phyloP scores from a whole-genome alignment of 495 filamentous ascomycete species.

The Neurospora cerealis region DNA sequence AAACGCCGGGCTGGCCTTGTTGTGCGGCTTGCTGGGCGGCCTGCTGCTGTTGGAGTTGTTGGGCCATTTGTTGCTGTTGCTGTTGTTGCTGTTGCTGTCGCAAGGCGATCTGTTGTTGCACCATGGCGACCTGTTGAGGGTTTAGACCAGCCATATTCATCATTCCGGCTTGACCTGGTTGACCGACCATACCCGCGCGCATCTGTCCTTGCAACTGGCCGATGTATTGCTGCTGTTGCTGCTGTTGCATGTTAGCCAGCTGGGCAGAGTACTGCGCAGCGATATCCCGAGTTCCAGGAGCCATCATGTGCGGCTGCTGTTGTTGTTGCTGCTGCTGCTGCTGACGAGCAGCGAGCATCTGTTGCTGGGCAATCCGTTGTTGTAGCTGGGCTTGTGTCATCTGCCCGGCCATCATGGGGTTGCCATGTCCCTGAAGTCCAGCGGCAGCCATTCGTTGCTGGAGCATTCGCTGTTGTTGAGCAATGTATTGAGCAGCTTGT shows the following conservation, averaged over 20 bases:
- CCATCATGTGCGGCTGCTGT: conserved; percentile 21
- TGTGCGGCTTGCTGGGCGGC: not conserved
- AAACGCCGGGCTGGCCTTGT: not conserved
- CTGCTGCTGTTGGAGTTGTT: conserved; percentile 25
- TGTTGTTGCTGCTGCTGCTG: conserved; percentile 14
- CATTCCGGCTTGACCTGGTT: conserved; percentile 19
- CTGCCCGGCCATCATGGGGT: conserved; percentile 26
- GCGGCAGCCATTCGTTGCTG: conserved; percentile 31
- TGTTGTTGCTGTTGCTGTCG: conserved; percentile 31
- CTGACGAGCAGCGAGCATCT: conserved; percentile 9
- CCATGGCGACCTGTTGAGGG: conserved; percentile 10
- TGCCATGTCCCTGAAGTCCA: conserved; percentile 20
- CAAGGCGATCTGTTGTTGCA: conserved; percentile 29
- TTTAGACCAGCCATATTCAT: conserved; percentile 21
- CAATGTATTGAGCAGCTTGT: conserved; percentile 28
- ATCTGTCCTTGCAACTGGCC: conserved; percentile 17
- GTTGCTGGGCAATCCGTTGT: conserved; percentile 31
- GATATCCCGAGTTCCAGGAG: conserved; percentile 10
- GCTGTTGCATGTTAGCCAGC: conserved; percentile 23
- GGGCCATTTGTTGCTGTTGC: conserved; percentile 26
- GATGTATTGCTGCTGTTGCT: conserved; percentile 33
- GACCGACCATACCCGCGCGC: conserved; percentile 20
- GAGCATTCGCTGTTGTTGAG: conserved; percentile 47
- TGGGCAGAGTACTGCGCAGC: conserved; percentile 24
- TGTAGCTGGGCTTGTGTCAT: conserved; percentile 19